These are phyloP conservation scores for Acanthamoeba lenticulata DNA, from an alignment of 208 protist species.

Conservation along the genomic window DNA sequence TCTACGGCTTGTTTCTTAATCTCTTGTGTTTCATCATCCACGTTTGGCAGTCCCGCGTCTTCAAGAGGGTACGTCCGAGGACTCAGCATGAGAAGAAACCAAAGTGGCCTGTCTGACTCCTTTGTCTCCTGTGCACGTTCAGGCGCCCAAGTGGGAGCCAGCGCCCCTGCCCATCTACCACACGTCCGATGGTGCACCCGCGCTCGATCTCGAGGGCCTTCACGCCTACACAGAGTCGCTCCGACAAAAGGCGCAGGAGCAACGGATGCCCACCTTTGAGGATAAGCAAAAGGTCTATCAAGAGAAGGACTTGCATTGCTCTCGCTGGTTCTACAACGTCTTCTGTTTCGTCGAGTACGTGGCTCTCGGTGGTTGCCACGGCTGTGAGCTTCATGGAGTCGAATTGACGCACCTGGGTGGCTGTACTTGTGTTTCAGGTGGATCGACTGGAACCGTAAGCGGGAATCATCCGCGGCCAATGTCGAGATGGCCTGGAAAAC, in stretches of 20 bases:
- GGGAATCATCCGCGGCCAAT: neutral
- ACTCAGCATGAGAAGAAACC: neutral
- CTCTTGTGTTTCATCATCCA: constrained; percentile 11
- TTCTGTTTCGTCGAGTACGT: constrained; percentile 50
- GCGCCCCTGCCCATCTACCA: neutral
- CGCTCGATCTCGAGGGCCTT: constrained; percentile 7
- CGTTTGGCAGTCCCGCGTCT: neutral
- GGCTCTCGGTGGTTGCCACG: neutral
- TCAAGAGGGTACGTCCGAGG: neutral
- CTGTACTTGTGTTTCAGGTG: too few relatives aligned
- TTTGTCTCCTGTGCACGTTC: neutral
- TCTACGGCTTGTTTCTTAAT: neutral
- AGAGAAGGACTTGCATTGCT: constrained; percentile 41
- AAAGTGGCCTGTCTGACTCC: neutral
- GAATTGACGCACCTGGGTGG: too few relatives aligned
- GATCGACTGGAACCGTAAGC: constrained; percentile 45
- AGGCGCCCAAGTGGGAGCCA: neutral
- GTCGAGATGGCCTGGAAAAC: constrained; percentile 40
- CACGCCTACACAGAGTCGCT: neutral
- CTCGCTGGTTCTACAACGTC: constrained; percentile 56
- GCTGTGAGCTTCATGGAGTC: neutral
- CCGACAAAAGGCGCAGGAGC: neutral
- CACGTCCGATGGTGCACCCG: neutral
- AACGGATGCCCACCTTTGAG: neutral
- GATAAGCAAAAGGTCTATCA: neutral